These are phyloP conservation scores for Phialophora verrucosa DNA, from an alignment of 2,329 filamentous ascomycete genomes.

Conservation along the genomic window DNA sequence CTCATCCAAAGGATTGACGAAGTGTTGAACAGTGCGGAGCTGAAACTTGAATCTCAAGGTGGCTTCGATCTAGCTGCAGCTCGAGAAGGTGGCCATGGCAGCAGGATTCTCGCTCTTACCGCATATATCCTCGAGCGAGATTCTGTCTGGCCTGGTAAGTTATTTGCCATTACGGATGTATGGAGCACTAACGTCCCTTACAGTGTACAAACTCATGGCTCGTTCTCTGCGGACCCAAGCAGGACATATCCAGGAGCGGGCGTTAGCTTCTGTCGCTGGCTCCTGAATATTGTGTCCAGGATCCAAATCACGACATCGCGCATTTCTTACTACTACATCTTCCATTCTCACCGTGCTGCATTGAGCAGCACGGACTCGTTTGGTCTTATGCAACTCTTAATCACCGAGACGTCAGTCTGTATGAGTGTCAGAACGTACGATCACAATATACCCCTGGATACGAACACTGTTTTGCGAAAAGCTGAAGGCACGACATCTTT, in stretches of 20 bases:
- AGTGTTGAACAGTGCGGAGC: constrained; percentile 75
- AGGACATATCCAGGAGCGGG: constrained; percentile 66
- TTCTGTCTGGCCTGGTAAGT: constrained; percentile 88
- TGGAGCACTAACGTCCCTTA: constrained; percentile 7
- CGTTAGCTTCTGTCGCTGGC: constrained; percentile 53
- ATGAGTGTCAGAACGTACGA: constrained; percentile 35
- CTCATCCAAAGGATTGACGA: constrained; percentile 81
- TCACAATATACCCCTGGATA: constrained; percentile 30
- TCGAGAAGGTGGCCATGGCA: constrained; percentile 75
- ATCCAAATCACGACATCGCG: background rate
- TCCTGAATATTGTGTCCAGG: constrained; percentile 17
- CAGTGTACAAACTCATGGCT: constrained; percentile 73
- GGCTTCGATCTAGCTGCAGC: constrained; percentile 30
- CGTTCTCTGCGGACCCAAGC: constrained; percentile 69
- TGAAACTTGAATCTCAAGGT: constrained; percentile 59
- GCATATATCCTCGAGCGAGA: constrained; percentile 87
- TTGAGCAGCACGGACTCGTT: constrained; percentile 1
- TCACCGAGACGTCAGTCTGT: constrained; percentile 24
- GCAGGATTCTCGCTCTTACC: constrained; percentile 81
- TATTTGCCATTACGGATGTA: background rate
- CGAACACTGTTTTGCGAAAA: constrained; percentile 24
- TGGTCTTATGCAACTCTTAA: constrained; percentile 3
- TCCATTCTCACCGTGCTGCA: background rate
- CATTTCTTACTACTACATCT: background rate
- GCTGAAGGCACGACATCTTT: constrained; percentile 1